These are phyloP conservation scores for Metschnikowia drakensbergensis DNA, from an alignment of 805 yeast species.

Conservation along the genomic window DNA sequence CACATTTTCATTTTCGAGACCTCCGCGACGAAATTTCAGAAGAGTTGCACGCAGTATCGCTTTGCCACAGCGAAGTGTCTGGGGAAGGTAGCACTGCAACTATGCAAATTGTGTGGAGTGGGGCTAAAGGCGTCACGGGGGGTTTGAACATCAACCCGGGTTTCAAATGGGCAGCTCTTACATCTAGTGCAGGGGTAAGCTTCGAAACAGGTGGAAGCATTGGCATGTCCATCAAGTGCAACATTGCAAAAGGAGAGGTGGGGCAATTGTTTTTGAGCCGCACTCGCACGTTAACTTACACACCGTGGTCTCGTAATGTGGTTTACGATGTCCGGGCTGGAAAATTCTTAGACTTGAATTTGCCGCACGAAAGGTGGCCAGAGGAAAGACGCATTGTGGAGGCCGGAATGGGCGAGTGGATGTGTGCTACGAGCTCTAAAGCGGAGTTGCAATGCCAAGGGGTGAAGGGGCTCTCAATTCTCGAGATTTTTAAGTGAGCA, in stretches of 20 bases:
- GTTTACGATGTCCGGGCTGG: conserved; percentile 1
- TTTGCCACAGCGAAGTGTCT: conserved; percentile 15
- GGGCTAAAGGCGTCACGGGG: conserved; percentile 6
- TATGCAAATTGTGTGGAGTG: conserved; percentile 8
- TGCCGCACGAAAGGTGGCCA: conserved; percentile 2
- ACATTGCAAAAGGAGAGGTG: conserved; percentile 13
- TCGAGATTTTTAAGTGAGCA: background rate
- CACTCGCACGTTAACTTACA: conserved; percentile 13
- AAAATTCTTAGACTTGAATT: background rate
- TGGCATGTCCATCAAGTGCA: conserved; percentile 10
- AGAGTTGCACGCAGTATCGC: conserved; percentile 10
- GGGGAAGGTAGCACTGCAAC: conserved; percentile 16
- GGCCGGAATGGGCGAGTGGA: conserved; percentile 17
- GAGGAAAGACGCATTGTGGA: conserved; percentile 8
- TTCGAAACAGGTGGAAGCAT: conserved; percentile 4
- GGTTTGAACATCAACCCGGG: conserved; percentile 4
- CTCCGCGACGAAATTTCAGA: conserved; percentile 1
- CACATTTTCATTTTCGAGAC: conserved; percentile 10
- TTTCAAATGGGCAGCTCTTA: conserved; percentile 3
- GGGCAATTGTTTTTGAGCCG: conserved; percentile 16
- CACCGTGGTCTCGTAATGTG: conserved; percentile 12
- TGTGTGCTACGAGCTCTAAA: conserved; percentile 14
- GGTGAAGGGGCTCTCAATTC: background rate
- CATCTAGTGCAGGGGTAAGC: conserved; percentile 3
- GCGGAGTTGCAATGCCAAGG: conserved; percentile 10